Percentiles rank a stretch among this genome's conserved stretches.
Conservation (phyloP, 352 stramenopile genomes). For the Thalassiosira livingstoniorum region DNA sequence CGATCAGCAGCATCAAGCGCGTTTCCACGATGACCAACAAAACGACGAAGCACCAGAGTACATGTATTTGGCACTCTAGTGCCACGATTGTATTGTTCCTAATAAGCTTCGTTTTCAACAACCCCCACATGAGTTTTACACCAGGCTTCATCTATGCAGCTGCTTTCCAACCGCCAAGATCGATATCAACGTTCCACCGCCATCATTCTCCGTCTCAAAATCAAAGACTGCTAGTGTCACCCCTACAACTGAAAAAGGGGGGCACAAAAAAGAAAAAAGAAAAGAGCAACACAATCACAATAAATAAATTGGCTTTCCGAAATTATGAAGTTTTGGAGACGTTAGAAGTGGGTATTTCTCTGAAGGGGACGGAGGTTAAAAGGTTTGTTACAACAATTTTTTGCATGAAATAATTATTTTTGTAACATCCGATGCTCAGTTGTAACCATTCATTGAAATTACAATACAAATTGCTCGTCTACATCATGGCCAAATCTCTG, state of each 20-base stretch:
- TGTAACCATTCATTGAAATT: neutral
- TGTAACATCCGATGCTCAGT: neutral
- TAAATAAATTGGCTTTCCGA: conserved; percentile 58
- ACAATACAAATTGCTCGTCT: neutral
- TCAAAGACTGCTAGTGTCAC: too few species aligned
- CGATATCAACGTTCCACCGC: too few species aligned
- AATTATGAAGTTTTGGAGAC: conserved; percentile 79
- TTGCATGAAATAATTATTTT: neutral
- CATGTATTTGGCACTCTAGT: too few species aligned
- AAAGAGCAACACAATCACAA: conserved; percentile 50
- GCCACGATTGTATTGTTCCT: too few species aligned
- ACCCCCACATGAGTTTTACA: too few species aligned
- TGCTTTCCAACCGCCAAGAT: too few species aligned
- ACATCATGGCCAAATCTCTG: neutral
- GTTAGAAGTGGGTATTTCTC: conserved; percentile 75
- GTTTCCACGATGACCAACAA: too few species aligned
- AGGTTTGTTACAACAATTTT: conserved; percentile 41
- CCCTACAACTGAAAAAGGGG: conserved; percentile 45
- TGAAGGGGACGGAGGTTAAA: conserved; percentile 81
- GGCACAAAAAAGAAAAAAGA: conserved; percentile 63
- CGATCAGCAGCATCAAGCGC: too few species aligned
- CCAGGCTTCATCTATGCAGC: too few species aligned
- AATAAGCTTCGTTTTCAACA: too few species aligned
- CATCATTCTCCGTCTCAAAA: too few species aligned
- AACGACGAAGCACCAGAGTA: too few species aligned